Evolutionary conservation across 768 basidiomycete genomes (phyloP).

Genomic region (Tylopilus sp.): DNA sequence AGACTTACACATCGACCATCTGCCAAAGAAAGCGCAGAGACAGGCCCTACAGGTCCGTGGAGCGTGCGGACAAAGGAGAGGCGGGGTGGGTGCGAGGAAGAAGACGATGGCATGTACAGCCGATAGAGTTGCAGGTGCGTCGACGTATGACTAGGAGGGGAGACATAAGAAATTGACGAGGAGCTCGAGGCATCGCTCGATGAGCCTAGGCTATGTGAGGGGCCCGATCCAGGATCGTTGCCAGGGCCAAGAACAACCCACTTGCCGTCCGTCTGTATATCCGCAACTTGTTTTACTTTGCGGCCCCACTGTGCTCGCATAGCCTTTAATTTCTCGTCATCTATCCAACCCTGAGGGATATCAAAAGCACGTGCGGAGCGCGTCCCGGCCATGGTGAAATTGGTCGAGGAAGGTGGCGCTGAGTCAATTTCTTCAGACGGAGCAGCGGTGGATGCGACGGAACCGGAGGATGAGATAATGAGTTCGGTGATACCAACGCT

Average conservation of each 20-base stretch:
- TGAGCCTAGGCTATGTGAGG: constrained; percentile 10
- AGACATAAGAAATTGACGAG: constrained; percentile 26
- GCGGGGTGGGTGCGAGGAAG: constrained; percentile 55
- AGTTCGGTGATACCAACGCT: constrained; percentile 75
- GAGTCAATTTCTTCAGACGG: constrained; percentile 6
- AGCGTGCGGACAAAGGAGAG: constrained; percentile 70
- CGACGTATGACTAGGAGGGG: constrained; percentile 42
- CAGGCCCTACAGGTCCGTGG: constrained; percentile 64
- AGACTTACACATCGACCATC: constrained; percentile 83
- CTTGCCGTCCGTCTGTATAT: constrained; percentile 80
- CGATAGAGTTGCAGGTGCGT: constrained; percentile 73
- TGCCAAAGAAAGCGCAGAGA: constrained; percentile 66
- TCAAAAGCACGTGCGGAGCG: constrained; percentile 70
- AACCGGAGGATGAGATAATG: constrained; percentile 46
- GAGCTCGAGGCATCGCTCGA: constrained; percentile 21
- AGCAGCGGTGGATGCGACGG: constrained; percentile 5
- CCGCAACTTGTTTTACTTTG: constrained; percentile 66
- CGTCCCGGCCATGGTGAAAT: constrained; percentile 51
- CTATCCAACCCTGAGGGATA: constrained; percentile 68
- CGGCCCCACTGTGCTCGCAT: constrained; percentile 79
- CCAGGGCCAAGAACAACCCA: constrained; percentile 77
- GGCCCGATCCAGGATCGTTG: constrained; percentile 26
- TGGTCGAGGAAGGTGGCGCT: constrained; percentile 19
- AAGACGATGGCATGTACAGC: constrained; percentile 52
- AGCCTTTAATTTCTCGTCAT: constrained; percentile 54